These are phyloP conservation scores for Phyllosticta paracitricarpa DNA, from an alignment of 2,329 filamentous ascomycete species.

Conservation along the genomic window DNA sequence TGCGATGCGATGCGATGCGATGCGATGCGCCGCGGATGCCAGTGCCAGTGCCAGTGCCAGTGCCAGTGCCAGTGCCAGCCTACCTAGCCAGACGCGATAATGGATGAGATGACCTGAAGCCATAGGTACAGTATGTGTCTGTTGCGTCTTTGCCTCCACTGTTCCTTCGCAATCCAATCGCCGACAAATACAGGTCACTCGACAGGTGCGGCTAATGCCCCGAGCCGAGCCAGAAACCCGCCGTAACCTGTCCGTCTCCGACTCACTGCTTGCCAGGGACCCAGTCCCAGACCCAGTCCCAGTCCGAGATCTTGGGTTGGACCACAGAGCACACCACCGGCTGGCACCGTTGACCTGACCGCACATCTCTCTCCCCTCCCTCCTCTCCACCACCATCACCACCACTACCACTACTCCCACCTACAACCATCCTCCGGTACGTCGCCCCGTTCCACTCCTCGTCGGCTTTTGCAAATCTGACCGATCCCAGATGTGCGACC, in stretches of 20 bases:
- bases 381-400: background rate
- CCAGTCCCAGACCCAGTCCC: no score
- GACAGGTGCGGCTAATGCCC: background rate
- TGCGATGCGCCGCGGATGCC: background rate
- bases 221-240: background rate
- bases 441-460: background rate
- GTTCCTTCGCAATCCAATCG: no score
- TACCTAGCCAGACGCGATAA: background rate
- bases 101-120: background rate
- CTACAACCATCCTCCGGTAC: background rate
- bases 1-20: conserved; percentile 1
- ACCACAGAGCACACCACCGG: background rate
- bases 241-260: background rate
- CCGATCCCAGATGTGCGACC: conserved; percentile 10
- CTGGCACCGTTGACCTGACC: background rate
- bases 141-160: no score
- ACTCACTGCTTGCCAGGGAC: background rate
- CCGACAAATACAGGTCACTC: background rate
- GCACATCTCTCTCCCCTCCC: background rate
- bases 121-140: no score
- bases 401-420: background rate
- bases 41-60: background rate
- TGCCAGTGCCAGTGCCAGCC: no score
- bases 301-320: background rate
- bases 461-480: background rate